phyloP scores from a whole-genome alignment of 2,329 filamentous ascomycete genomes.

The Diaporthe eres region DNA sequence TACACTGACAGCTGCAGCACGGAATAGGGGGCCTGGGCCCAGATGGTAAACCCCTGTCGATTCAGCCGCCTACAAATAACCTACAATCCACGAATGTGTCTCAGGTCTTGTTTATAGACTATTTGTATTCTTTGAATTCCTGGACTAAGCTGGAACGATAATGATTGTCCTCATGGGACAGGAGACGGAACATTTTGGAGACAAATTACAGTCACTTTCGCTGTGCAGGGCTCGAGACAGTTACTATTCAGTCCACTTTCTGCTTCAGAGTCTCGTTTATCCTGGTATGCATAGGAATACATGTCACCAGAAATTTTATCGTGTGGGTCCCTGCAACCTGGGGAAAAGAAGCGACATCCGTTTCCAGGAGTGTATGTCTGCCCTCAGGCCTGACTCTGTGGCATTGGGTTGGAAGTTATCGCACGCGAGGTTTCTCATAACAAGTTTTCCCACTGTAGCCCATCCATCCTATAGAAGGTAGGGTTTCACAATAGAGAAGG shows the following conservation, averaged over 20 bases:
- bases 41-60: not conserved
- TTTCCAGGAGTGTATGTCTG: slow-evolving; percentile 43
- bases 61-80: not conserved
- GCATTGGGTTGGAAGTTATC: no score
- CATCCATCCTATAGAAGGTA: no score
- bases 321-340: no score
- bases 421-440: not conserved
- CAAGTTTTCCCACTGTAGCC: not conserved
- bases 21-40: not conserved
- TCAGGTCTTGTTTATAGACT: not conserved
- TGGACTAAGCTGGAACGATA: not conserved
- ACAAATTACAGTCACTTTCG: not conserved
- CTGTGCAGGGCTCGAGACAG: not conserved
- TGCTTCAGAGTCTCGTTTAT: not conserved
- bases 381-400: not conserved
- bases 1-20: not conserved
- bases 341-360: slow-evolving; percentile 42
- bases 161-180: not conserved
- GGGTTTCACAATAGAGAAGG: no score
- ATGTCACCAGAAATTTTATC: not conserved
- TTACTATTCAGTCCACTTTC: not conserved
- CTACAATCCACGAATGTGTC: not conserved
- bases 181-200: not conserved
- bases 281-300: not conserved
- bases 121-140: not conserved